Conservation (phyloP, 2,329 filamentous ascomycete genomes). For the Westerdykella ornata region DNA sequence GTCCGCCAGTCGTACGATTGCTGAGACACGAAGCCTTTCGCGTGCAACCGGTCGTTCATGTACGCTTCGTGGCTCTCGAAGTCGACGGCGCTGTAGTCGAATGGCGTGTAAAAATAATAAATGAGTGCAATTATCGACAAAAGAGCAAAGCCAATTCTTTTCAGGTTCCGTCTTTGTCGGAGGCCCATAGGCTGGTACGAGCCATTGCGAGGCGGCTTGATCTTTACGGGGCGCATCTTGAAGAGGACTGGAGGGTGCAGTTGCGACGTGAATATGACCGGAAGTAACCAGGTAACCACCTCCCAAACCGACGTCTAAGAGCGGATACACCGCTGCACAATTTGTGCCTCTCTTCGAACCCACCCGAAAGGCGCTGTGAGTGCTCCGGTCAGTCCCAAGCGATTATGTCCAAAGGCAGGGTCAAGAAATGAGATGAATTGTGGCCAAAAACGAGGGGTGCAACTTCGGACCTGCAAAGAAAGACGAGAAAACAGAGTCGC, state of each 20-base stretch:
- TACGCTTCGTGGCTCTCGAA: conserved; percentile 25
- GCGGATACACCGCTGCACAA: no score
- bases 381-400: no score
- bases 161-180: conserved; percentile 24
- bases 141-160: conserved; percentile 18
- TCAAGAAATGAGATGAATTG: neutral
- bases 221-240: conserved; percentile 26
- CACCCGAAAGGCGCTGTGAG: no score
- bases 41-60: conserved; percentile 25
- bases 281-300: neutral
- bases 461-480: neutral
- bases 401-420: no score
- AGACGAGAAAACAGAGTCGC: neutral
- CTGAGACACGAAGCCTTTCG: conserved; percentile 12
- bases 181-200: conserved; percentile 24
- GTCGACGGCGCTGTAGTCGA: conserved; percentile 25
- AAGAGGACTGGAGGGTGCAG: neutral
- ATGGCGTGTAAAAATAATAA: conserved; percentile 26
- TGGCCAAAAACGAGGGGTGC: neutral
- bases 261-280: no score
- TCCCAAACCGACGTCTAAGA: no score
- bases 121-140: conserved; percentile 21
- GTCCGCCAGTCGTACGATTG: conserved; percentile 38
- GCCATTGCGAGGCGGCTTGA: conserved; percentile 20
- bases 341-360: no score